Evolutionary conservation across 2,329 filamentous ascomycete species (phyloP), one percentile per base, ranked within the genome.

Genomic region (Polytolypa hystricis): DNA sequence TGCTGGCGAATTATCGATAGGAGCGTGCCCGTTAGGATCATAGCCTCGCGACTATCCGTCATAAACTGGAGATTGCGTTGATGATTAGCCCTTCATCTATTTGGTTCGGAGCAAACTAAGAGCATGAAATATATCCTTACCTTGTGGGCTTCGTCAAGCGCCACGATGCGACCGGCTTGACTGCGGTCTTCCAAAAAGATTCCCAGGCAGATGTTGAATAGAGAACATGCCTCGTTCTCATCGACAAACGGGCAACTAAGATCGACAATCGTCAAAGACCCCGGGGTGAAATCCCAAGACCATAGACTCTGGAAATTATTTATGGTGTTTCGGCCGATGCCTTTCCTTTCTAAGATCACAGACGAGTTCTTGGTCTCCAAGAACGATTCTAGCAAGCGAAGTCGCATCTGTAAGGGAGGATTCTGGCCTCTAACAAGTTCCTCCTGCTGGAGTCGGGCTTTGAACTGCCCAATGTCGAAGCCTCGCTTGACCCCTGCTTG

Each of bases 81-180:
- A 20, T 15, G 4, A 8, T 8, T 8, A 12, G 26, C 6, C 20
- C 15, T 20, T 21, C 28, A 8, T 30, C 16, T 15, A 9, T 8
- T 15, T n/a, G 8, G n/a, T 8, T n/a, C 8, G 27, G 12, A 2
- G 27, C 27, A 4, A 11, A 30, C 4, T 12, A 30, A 8, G 20
- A 26, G 15, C 8, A n/a, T 16, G 20, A 35, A 30, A 15, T 35
- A n/a, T 25, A n/a, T n/a, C 31, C 45, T 33, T 54, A 73, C 70
- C 48, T 86, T 86, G 52, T 91, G 83, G 0, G 83, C 83, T 51
- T 89, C 81, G 43, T 89, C 82, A 0, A 87, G 62, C 0, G 79
- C 80, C 10, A 87, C 58, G 25, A 86, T 64, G 4, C 75, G 68
- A 1, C 79, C 74, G 0, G 67, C 49, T 0, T 52, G 54, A 0